Conservation (phyloP, 768 basidiomycete species). For the Leccinum incarnatum region DNA sequence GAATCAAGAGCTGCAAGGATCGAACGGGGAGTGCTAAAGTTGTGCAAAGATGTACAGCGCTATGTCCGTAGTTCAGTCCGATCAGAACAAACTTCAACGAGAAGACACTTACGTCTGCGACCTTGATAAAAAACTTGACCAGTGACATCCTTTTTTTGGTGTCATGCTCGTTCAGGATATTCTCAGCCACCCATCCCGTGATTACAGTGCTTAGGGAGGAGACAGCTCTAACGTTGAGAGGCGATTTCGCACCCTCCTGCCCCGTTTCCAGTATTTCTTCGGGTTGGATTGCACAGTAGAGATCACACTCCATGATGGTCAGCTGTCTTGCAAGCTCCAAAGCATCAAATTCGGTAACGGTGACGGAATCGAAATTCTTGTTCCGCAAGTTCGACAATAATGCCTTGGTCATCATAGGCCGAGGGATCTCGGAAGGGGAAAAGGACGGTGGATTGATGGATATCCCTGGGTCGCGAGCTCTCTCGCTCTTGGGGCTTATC, state of each 20-base stretch:
- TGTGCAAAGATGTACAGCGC: constrained; percentile 81
- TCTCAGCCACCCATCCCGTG: constrained; percentile 95
- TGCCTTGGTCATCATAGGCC: constrained; percentile 82
- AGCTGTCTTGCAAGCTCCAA: constrained; percentile 91
- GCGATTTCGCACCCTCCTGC: constrained; percentile 61
- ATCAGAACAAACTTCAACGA: constrained; percentile 3
- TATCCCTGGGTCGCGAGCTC: constrained; percentile 73
- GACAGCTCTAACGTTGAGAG: constrained; percentile 77
- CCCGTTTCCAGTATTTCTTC: constrained; percentile 88
- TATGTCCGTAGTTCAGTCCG: constrained; percentile 32
- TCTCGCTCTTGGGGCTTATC: constrained; percentile 58
- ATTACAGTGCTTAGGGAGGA: constrained; percentile 87
- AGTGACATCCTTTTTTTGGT: constrained; percentile 75
- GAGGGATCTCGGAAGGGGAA: constrained; percentile 67
- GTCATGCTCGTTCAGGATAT: constrained; percentile 87
- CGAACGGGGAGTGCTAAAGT: constrained; percentile 91
- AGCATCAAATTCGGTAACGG: constrained; percentile 88
- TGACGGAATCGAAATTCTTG: constrained; percentile 59
- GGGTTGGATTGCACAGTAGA: constrained; percentile 83
- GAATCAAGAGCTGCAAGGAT: constrained; percentile 94
- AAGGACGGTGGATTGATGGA: constrained; percentile 60
- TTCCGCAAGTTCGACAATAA: constrained; percentile 66
- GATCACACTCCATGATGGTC: constrained; percentile 87
- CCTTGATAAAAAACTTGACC: constrained; percentile 92
- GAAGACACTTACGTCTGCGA: constrained; percentile 69